phyloP scores from a whole-genome alignment of 768 basidiomycete species.

The Kwoniella dejecticola region DNA sequence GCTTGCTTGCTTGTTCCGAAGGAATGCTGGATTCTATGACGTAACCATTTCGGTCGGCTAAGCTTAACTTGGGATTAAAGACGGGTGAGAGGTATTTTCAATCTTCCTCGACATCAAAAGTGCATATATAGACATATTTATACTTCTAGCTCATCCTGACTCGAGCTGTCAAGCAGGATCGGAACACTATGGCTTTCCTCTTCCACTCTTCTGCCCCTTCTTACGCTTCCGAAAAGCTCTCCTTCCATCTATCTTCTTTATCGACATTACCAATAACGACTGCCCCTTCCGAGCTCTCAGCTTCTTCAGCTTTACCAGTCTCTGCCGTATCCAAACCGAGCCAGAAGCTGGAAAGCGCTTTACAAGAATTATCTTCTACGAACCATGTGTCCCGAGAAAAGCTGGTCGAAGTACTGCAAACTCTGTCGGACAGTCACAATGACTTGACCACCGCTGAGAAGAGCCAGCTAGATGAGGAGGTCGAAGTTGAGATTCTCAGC shows the following conservation, averaged over 20 bases:
- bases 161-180: neutral
- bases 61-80: neutral
- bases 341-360: conserved; percentile 32
- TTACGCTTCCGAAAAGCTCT: conserved; percentile 43
- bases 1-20: neutral
- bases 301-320: conserved; percentile 2
- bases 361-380: conserved; percentile 40
- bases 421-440: conserved; percentile 14
- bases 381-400: conserved; percentile 33
- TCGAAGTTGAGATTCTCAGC: conserved; percentile 47
- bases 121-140: too few relatives aligned
- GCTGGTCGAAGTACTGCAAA: conserved; percentile 37
- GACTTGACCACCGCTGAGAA: neutral
- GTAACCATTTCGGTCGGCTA: neutral
- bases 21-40: neutral
- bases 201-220: conserved; percentile 28
- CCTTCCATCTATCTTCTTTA: conserved; percentile 35
- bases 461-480: conserved; percentile 34
- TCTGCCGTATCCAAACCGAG: conserved; percentile 21
- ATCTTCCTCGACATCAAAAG: too few relatives aligned
- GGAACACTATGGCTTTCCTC: conserved; percentile 25
- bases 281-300: conserved; percentile 7
- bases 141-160: too few relatives aligned
- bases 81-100: too few relatives aligned
- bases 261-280: conserved; percentile 42